Conservation (phyloP, 306 rosid genomes). For the Lathyrus sativus region DNA sequence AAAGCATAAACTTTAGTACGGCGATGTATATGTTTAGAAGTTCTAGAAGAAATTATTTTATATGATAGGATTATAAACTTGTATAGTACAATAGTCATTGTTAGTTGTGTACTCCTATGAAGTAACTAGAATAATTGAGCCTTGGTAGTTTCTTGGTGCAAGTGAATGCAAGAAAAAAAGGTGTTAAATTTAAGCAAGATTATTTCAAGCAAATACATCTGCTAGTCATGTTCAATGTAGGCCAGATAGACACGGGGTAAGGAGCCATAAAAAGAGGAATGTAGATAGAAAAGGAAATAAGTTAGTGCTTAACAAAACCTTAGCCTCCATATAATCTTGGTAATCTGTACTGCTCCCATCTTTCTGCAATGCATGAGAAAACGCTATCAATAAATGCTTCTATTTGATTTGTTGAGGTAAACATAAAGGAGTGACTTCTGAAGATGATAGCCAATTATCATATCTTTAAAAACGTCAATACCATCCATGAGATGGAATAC, state of each 20-base stretch:
- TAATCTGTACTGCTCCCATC: constrained; percentile 82
- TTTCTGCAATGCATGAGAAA: constrained; percentile 57
- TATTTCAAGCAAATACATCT: constrained; percentile 27
- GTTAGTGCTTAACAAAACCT: constrained; percentile 52
- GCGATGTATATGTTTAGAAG: constrained; percentile 4
- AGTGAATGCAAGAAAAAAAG: constrained; percentile 15
- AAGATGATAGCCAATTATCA: neutral
- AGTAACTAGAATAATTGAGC: constrained; percentile 7
- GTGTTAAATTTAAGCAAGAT: constrained; percentile 24
- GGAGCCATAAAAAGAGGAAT: constrained; percentile 1
- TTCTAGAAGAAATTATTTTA: constrained; percentile 14
- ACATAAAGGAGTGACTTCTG: constrained; percentile 24
- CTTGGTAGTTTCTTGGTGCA: constrained; percentile 10
- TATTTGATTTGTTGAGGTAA: neutral
- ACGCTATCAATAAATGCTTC: constrained; percentile 13
- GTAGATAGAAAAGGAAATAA: constrained; percentile 12
- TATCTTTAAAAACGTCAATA: constrained; percentile 8
- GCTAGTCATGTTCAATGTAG: neutral
- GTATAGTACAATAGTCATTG: constrained; percentile 2
- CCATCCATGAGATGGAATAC: constrained; percentile 24
- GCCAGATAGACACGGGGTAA: neutral
- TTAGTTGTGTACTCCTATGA: constrained; percentile 5
- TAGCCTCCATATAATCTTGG: constrained; percentile 78
- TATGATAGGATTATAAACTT: constrained; percentile 9
- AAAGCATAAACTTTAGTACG: constrained; percentile 29